Base-by-base conservation (phyloP, 768 basidiomycete species). In the Boletus rubroflammeus region DNA sequence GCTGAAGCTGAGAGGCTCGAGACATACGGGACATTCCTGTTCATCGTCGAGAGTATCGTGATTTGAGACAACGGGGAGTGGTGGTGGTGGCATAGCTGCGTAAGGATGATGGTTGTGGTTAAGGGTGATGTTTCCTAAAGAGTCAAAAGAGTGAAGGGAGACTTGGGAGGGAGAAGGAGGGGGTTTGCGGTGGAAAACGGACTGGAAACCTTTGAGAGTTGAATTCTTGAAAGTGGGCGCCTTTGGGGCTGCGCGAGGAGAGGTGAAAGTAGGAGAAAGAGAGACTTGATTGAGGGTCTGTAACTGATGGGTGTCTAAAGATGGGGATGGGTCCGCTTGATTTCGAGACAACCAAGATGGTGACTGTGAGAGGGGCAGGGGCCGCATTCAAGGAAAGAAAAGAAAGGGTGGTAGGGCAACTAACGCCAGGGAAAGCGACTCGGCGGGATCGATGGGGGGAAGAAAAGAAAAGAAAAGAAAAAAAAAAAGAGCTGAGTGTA, bases 21-120 rank as follows among this genome's bases (percentile, higher is more conserved):
- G 86, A 72, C 96, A 99, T 61, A 99, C 93, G 13, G 96, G 96
- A 63, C 97, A 99, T 65, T 88, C 90, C 50, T 89, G 88, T 65
- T 95, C 93, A 51, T 92, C 89, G 23, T 90, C 86, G 15, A 75
- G 70, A 41, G 75, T 50, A 58, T 83, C 81, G 67, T 81, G 80
- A 58, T 70, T 80, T 15, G 88, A 85, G 52, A 91, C 86, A 61
- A 89, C 85, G 13, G 90, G 86, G 32, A 87, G 72, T 3, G 87
- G 86, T 1, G 84, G 79, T 49, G 81, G 78, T 54, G 78, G 78
- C 81, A 84, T 83, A 44, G 76, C 55, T 14, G 82, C 75, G 76
- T 80, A 86, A 1, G 81, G 83, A 62, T 86, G 84, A 10, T 65
- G 62, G 47, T 14, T 47, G 59, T 63, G 57, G 58, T 64, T 73